Evolutionary conservation across 225 moss, liverwort and hornwort genomes (phyloP), one percentile per base, ranked within the genome.

Genomic region (Pseudoscleropodium purum): DNA sequence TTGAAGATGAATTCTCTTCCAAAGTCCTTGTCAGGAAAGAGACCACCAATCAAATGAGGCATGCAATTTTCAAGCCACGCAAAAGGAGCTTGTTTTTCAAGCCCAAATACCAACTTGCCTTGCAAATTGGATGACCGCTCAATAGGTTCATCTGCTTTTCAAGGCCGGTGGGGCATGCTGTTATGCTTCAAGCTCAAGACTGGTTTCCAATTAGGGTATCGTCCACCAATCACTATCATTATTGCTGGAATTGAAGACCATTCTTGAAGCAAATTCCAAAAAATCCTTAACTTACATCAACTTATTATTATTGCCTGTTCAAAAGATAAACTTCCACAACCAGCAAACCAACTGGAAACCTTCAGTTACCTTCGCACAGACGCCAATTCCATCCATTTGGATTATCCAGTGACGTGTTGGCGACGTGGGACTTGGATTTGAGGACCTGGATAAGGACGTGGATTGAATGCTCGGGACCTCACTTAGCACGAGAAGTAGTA

Each of bases 81-180:
- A 69, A 69, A 69, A 69, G 3, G 12, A 69, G 13, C 36, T 67
- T 36, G 10, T 67, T 34, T 36, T 66, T 36, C 67, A 36, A 67
- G 67, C 36, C 67, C 36, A n/a, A 69, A 69, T 21, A 13, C 24
- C 19, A 69, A n/a, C 7, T n/a, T 10, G 2, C 43, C 29, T 43
- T 43, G 27, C 73, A 73, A 27, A 73, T 43, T 43, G 8, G 27
- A 27, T 73, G 73, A 43, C 16, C 6, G 16, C 43, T 73, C 10
- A 45, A 16, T 3, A 73, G 0, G 5, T 16, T 43, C 5, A 16
- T 43, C 4, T 24, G 4, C 13, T 70, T 39, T 70, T 39, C 9
- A 41, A 72, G 72, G 9, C 9, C 0, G 0, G 5, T 26, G n/a
- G 15, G 0, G 5, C 15, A 26, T 9, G 15, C 9, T 26, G 10